phyloP scores from a whole-genome alignment of 2,329 filamentous ascomycete species.

The Sphaceloma murrayae region DNA sequence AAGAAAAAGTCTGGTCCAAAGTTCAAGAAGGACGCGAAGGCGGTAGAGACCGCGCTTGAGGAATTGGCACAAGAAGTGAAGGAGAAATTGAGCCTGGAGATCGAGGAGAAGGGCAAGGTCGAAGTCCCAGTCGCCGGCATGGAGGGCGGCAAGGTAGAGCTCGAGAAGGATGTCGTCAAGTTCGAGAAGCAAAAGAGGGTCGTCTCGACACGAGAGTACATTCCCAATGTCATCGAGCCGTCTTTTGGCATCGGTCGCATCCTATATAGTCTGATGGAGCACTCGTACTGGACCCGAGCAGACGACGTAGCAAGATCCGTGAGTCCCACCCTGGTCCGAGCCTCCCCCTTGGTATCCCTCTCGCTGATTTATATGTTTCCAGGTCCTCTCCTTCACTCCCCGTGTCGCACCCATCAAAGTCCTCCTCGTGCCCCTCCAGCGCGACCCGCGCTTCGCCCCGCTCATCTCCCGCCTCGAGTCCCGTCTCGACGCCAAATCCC shows the following conservation, averaged over 20 bases:
- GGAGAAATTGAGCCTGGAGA: slow-evolving; percentile 65
- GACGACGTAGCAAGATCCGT: slow-evolving; percentile 78
- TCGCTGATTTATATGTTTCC: slow-evolving; percentile 4
- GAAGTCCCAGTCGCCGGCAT: slow-evolving; percentile 61
- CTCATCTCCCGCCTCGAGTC: slow-evolving; percentile 62
- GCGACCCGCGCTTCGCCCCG: slow-evolving; percentile 71
- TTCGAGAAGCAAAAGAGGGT: slow-evolving; percentile 76
- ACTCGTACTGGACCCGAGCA: slow-evolving; percentile 86
- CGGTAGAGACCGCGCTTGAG: slow-evolving; percentile 69
- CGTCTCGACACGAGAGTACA: slow-evolving; percentile 82
- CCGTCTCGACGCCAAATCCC: slow-evolving; percentile 62
- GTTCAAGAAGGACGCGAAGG: slow-evolving; percentile 90
- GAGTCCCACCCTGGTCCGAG: slow-evolving; percentile 38
- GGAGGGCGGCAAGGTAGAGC: slow-evolving; percentile 63
- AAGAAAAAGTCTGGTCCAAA: slow-evolving; percentile 93
- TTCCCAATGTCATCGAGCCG: slow-evolving; percentile 78
- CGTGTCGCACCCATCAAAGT: slow-evolving; percentile 90
- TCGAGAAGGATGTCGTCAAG: slow-evolving; percentile 67
- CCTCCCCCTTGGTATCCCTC: background rate
- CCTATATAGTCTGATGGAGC: slow-evolving; percentile 85
- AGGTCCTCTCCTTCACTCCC: slow-evolving; percentile 65
- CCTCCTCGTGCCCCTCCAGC: slow-evolving; percentile 79
- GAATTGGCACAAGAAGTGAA: slow-evolving; percentile 69
- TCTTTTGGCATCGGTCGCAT: slow-evolving; percentile 96
- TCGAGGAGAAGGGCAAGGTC: slow-evolving; percentile 65